Evolutionary conservation across 129 eudicot species (phyloP).

Genomic region (Centrapalus pauciflorus): DNA sequence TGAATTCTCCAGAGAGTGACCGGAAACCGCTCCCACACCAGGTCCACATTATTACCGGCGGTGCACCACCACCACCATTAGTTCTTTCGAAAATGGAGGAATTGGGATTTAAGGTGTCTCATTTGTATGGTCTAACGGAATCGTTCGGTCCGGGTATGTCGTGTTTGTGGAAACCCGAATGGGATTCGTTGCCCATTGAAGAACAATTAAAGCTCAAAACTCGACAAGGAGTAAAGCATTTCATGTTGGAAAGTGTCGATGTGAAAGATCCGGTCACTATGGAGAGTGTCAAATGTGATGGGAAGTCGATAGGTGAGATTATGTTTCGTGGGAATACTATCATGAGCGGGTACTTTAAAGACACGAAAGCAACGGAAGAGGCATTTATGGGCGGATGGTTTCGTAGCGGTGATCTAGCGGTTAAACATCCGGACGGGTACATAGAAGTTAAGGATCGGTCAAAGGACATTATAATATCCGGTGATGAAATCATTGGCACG

Average conservation of each 20-base stretch:
- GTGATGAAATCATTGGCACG: slow-evolving; percentile 61
- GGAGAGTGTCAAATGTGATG: slow-evolving; percentile 49
- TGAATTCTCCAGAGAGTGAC: slow-evolving; percentile 33
- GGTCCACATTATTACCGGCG: slow-evolving; percentile 46
- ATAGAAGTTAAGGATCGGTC: slow-evolving; percentile 50
- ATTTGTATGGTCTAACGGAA: slow-evolving; percentile 64
- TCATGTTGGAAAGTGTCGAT: slow-evolving; percentile 49
- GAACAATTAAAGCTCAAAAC: slow-evolving; percentile 47
- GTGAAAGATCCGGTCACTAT: slow-evolving; percentile 42
- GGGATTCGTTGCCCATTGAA: slow-evolving; percentile 40
- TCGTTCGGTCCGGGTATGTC: slow-evolving; percentile 55
- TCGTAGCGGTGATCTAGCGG: slow-evolving; percentile 54
- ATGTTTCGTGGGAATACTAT: slow-evolving; percentile 71
- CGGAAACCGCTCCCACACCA: slow-evolving; percentile 44
- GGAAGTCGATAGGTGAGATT: slow-evolving; percentile 47
- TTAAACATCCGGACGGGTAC: slow-evolving; percentile 48
- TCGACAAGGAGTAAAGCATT: slow-evolving; percentile 51
- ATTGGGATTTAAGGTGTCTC: slow-evolving; percentile 47
- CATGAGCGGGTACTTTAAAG: slow-evolving; percentile 64
- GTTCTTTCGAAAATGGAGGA: slow-evolving; percentile 52
- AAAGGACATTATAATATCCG: slow-evolving; percentile 61
- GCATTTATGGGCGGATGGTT: slow-evolving; percentile 64
- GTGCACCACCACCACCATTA: slow-evolving; percentile 59
- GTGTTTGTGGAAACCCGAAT: slow-evolving; percentile 64
- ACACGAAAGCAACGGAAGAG: slow-evolving; percentile 43